Conservation (phyloP, 371 early-diverging fungal genomes). For the Rhizopus stolonifer region DNA sequence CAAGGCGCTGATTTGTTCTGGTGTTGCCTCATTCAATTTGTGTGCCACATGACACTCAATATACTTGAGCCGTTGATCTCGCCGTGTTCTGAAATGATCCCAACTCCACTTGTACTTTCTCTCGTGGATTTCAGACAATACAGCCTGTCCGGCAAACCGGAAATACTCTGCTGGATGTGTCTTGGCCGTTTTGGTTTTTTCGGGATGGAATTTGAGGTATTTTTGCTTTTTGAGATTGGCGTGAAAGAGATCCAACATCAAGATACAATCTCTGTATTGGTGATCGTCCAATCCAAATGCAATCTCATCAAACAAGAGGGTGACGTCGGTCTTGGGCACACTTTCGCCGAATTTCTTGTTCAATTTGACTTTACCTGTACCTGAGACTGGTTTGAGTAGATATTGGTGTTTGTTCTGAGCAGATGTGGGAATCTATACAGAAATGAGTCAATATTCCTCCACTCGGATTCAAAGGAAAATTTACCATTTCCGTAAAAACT, state of each 20-base stretch:
- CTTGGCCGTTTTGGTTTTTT: constrained; percentile 58
- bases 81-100: constrained; percentile 68
- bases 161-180: constrained; percentile 75
- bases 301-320: constrained; percentile 75
- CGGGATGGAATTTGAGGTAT: constrained; percentile 77
- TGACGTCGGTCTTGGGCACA: constrained; percentile 53
- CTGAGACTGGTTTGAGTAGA: constrained; percentile 82
- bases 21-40: constrained; percentile 41
- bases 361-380: constrained; percentile 65
- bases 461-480: too few species aligned
- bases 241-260: constrained; percentile 72
- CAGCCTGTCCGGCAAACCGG: constrained; percentile 73
- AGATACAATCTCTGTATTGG: constrained; percentile 71
- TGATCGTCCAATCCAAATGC: constrained; percentile 75
- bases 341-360: constrained; percentile 54
- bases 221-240: constrained; percentile 67
- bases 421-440: constrained; percentile 44
- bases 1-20: constrained; percentile 44
- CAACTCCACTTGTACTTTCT: constrained; percentile 71
- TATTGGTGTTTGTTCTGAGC: constrained; percentile 53
- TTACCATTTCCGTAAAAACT: constrained; percentile 32
- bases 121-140: constrained; percentile 76
- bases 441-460: too few species aligned
- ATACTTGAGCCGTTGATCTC: constrained; percentile 71
- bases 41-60: constrained; percentile 60